Evolutionary conservation across 1,284 basidiomycete species (phyloP), one percentile per base, ranked within the genome.

Genomic region (Porogramme epimiltina): DNA sequence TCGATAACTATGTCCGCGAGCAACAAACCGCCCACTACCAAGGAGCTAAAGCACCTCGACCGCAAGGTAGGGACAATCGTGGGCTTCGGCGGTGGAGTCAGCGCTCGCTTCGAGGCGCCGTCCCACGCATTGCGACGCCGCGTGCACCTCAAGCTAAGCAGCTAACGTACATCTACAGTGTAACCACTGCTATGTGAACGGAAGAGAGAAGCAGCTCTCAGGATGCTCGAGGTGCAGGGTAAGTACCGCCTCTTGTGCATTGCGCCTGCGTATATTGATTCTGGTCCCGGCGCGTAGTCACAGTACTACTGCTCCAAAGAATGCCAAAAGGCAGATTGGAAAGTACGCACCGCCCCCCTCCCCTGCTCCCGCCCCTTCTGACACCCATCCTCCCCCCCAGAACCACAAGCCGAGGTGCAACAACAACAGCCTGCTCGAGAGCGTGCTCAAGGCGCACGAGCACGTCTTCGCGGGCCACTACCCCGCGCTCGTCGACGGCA

Each of bases 271-370:
- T 26, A 11, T 16, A 26, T 16, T 11, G 28, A 41, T n/a, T 4
- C 25, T 33, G 28, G 50, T 48, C 26, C 53, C 28, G 13, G 2
- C 2, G 19, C n/a, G 8, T 6, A 66, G 68, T 63, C 63, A 45
- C 62, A 61, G 40, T 54, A 54, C 19, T 68, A 68, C 45, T 68
- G 66, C 51, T 68, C 65, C 5, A 62, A 59, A 25, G 65, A 65
- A n/a, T 68, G 64, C 38, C 66, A 68, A 38, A 61, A 56, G 33
- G 58, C 58, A 8, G 62, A 68, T 49, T 66, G 66, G 65, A 59
- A 59, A 55, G 65, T 63, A 34, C 9, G 55, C 11, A 22, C n/a
- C 6, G 20, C 1, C 25, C 26, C 18, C 6, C 40, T 22, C 16
- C 18, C 3, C 20, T 20, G 24, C 24, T 8, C 19, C 6, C 4